Evolutionary conservation across 2,329 filamentous ascomycete species (phyloP).

Genomic region (Hortaea sp.): DNA sequence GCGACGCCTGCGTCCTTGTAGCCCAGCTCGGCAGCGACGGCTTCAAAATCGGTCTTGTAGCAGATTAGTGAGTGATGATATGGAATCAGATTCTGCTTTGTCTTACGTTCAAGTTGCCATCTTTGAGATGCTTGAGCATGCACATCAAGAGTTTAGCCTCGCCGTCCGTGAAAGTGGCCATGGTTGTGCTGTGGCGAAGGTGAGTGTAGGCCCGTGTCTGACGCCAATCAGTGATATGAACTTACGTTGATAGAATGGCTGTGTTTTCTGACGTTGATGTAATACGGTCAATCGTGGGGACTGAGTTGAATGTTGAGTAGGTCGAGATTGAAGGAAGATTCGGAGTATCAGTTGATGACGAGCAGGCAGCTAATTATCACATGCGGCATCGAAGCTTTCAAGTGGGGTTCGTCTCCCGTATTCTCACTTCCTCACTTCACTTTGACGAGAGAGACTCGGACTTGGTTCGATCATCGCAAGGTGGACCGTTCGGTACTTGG

Average conservation of each 20-base stretch:
- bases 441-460: too few relatives aligned
- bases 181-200: constrained; percentile 3
- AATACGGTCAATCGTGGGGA: not conserved
- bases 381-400: too few relatives aligned
- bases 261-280: not conserved
- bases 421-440: too few relatives aligned
- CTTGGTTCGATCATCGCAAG: too few relatives aligned
- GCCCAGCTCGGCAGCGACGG: constrained; percentile 13
- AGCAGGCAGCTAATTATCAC: too few relatives aligned
- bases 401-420: too few relatives aligned
- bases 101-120: constrained; percentile 13
- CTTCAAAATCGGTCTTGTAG: constrained; percentile 15
- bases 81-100: not conserved
- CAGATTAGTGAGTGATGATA: not conserved
- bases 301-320: not conserved
- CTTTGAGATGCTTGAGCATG: constrained; percentile 16
- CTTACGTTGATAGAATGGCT: not conserved
- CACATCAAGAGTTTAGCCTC: constrained; percentile 17
- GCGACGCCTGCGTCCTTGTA: constrained; percentile 17
- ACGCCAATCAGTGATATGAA: not conserved
- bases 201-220: not conserved
- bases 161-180: constrained; percentile 10
- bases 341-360: too few relatives aligned
- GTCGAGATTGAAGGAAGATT: not conserved
- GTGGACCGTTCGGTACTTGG: too few relatives aligned